Percentiles rank a stretch among this genome's conserved stretches.
Evolutionary conservation across 306 rosid species (phyloP).

Genomic region (Delonix regia): DNA sequence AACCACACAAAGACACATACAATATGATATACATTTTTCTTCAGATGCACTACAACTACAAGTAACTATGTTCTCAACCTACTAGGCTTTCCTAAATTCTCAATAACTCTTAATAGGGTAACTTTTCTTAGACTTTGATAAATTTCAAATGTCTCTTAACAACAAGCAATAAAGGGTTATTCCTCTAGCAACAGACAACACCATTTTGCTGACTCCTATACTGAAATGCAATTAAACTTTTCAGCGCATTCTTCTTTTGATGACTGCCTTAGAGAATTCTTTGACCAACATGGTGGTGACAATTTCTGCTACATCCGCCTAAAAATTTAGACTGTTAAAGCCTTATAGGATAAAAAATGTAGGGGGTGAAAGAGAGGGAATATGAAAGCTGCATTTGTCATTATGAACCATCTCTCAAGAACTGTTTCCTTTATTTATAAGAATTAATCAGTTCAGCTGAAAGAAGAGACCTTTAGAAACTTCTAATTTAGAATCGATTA

Average conservation of each 20-base stretch:
- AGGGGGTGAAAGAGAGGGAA: background rate
- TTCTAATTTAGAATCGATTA: background rate
- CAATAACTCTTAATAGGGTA: background rate
- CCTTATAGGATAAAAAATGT: constrained; percentile 14
- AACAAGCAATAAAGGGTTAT: background rate
- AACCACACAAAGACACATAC: too few species aligned
- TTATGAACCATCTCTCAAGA: background rate
- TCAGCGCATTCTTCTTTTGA: background rate
- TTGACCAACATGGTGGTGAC: constrained; percentile 17
- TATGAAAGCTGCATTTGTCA: background rate
- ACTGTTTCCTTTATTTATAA: background rate
- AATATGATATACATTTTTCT: too few species aligned
- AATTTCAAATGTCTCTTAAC: background rate
- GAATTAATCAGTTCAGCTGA: background rate
- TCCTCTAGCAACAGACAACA: constrained; percentile 15
- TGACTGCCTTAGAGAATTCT: background rate
- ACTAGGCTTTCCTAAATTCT: background rate
- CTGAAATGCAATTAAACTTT: constrained; percentile 13
- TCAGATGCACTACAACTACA: background rate
- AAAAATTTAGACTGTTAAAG: background rate
- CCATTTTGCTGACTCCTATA: constrained; percentile 17
- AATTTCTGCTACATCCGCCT: background rate
- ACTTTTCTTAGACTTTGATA: background rate
- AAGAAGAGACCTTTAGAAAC: too few species aligned
- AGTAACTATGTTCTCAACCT: background rate